phyloP scores from a whole-genome alignment of 2,329 filamentous ascomycete genomes.

The Raffaelea arxii region DNA sequence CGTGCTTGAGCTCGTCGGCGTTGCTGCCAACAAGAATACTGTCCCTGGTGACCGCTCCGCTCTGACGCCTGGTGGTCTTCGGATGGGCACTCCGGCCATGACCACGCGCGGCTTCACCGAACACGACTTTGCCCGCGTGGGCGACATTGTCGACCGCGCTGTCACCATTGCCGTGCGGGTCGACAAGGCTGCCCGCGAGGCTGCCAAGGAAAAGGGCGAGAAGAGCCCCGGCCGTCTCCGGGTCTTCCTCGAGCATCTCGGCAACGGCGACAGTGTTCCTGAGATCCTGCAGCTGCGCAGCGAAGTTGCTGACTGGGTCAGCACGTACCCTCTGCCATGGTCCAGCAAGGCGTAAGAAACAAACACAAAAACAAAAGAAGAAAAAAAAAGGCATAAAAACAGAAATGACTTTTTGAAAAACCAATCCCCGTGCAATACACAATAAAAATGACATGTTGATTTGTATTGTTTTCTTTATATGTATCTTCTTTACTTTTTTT shows the following conservation, averaged over 20 bases:
- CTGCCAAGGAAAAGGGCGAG: slow-evolving; percentile 56
- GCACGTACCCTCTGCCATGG: slow-evolving; percentile 65
- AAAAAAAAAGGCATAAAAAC: no score
- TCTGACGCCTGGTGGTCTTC: slow-evolving; percentile 82
- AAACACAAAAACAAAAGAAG: no score
- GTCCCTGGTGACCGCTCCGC: slow-evolving; percentile 92
- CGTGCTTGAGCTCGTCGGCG: slow-evolving; percentile 82
- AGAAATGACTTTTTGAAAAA: no score
- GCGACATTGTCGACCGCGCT: slow-evolving; percentile 74
- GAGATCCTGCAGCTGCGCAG: slow-evolving; percentile 65
- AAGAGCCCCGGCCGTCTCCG: slow-evolving; percentile 57
- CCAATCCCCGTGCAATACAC: no score
- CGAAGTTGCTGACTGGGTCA: slow-evolving; percentile 71
- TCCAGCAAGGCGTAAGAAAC: no score
- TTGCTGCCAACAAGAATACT: slow-evolving; percentile 99
- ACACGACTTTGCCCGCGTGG: slow-evolving; percentile 78
- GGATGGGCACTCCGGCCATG: slow-evolving; percentile 96
- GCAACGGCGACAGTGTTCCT: slow-evolving; percentile 54
- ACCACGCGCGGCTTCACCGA: slow-evolving; percentile 88
- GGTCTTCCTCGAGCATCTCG: slow-evolving; percentile 58
- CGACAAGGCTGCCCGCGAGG: slow-evolving; percentile 61
- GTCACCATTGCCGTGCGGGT: slow-evolving; percentile 70
- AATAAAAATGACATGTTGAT: no score
- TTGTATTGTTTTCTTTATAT: no score
- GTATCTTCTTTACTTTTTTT: no score